Conservation (phyloP, 345 rosid genomes). For the Lagerstroemia speciosa region DNA sequence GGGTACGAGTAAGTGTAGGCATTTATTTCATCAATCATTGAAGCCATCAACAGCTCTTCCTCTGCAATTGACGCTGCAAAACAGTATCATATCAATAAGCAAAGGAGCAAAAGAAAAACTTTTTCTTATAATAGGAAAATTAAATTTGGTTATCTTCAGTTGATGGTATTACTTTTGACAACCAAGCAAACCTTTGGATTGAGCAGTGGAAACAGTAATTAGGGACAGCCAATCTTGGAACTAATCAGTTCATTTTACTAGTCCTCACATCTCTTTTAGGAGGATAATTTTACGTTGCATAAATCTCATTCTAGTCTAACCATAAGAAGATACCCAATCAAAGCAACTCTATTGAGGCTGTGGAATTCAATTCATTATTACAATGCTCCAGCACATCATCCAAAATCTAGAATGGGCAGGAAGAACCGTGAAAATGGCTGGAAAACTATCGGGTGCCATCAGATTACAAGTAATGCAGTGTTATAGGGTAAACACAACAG, state of each 20-base stretch:
- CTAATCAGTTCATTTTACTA: not conserved
- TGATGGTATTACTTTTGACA: not conserved
- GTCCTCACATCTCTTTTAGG: too few species aligned
- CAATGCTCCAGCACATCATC: too few species aligned
- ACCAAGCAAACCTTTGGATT: not conserved
- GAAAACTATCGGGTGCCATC: not conserved
- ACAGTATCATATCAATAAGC: not conserved
- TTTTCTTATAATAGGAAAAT: not conserved
- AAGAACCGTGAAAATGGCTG: not conserved
- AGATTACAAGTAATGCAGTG: not conserved
- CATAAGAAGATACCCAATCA: too few species aligned
- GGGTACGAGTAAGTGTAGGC: conserved; percentile 80
- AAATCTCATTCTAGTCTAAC: not conserved
- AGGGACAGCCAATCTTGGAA: not conserved
- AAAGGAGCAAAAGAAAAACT: not conserved
- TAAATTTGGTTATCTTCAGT: not conserved
- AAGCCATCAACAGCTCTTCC: conserved; percentile 49
- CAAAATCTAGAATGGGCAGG: too few species aligned
- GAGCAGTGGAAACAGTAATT: not conserved
- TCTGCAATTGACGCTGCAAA: conserved; percentile 44
- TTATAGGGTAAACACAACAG: not conserved
- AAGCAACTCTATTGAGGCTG: too few species aligned
- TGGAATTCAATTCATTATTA: too few species aligned
- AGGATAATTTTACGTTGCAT: too few species aligned
- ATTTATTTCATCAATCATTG: conserved; percentile 70